Conservation (phyloP, 2,329 filamentous ascomycete genomes). For the Colletotrichum tanaceti region DNA sequence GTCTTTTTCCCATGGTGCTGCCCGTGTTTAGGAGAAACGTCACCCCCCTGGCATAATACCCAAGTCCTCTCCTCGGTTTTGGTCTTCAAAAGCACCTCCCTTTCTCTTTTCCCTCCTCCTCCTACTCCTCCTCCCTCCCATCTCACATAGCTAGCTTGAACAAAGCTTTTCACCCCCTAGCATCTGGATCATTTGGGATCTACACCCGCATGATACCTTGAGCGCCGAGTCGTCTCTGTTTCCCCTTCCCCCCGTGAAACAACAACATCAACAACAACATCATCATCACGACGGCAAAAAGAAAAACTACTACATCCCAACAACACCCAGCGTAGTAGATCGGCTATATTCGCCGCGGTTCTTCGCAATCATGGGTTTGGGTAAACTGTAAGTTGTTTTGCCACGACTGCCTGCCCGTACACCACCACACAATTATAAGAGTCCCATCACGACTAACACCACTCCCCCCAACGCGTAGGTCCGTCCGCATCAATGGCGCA, state of each 20-base stretch:
- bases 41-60: not conserved
- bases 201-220: slow-evolving; percentile 10
- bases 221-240: not conserved
- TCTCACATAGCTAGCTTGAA: not conserved
- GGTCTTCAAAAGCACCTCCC: not conserved
- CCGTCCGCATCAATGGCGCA: slow-evolving; percentile 57
- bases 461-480: slow-evolving; percentile 44
- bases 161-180: not conserved
- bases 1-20: slow-evolving; percentile 24
- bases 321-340: not conserved
- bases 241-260: not conserved
- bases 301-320: not conserved
- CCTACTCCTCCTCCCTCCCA: too few species aligned
- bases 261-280: too few species aligned
- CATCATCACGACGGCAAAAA: too few species aligned
- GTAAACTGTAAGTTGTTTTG: slow-evolving; percentile 36
- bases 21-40: not conserved
- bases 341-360: not conserved
- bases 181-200: not conserved
- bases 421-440: too few species aligned
- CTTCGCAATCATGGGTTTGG: slow-evolving; percentile 29
- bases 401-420: too few species aligned
- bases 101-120: too few species aligned
- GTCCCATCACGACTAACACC: slow-evolving; percentile 16
- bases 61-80: not conserved